A percentile compares a stretch with the other conserved stretches of the same genome.
These are phyloP conservation scores for Hericium rajendrae DNA, from an alignment of 768 basidiomycete species.

Conservation along the genomic window DNA sequence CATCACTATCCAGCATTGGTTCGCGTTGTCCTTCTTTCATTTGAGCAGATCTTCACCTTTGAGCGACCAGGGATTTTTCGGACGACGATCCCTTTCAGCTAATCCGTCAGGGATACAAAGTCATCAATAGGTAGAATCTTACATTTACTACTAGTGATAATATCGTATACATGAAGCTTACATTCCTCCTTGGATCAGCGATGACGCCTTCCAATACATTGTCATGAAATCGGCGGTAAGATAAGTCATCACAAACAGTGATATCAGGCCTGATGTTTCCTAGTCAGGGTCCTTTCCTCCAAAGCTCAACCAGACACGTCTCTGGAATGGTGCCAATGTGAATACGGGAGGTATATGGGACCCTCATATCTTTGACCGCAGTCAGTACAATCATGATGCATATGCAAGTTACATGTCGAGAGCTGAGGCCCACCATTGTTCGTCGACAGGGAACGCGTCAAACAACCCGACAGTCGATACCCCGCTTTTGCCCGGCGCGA, in stretches of 20 bases:
- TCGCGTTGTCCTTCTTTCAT: neutral
- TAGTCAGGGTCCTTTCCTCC: slow-evolving; percentile 22
- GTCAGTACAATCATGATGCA: neutral
- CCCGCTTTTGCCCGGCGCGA: slow-evolving; percentile 16
- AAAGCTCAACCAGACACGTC: slow-evolving; percentile 23
- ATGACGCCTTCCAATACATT: neutral
- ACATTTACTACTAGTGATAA: slow-evolving; percentile 3
- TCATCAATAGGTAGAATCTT: slow-evolving; percentile 18
- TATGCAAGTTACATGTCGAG: neutral
- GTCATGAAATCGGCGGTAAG: neutral
- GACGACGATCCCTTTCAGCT: slow-evolving; percentile 18
- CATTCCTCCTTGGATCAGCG: neutral
- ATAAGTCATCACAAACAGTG: no score
- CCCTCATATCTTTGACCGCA: slow-evolving; percentile 18
- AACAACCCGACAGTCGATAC: slow-evolving; percentile 17
- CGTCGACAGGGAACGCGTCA: slow-evolving; percentile 15
- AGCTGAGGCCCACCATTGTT: neutral
- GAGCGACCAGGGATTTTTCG: slow-evolving; percentile 14
- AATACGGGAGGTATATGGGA: slow-evolving; percentile 19
- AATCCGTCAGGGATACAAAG: slow-evolving; percentile 17
- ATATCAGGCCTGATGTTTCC: neutral
- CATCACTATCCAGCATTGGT: slow-evolving; percentile 38
- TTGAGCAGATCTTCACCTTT: neutral
- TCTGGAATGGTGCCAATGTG: slow-evolving; percentile 21
- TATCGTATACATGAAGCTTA: neutral